phyloP scores from a whole-genome alignment of 2,329 filamentous ascomycete species.

The Botrytis porri region DNA sequence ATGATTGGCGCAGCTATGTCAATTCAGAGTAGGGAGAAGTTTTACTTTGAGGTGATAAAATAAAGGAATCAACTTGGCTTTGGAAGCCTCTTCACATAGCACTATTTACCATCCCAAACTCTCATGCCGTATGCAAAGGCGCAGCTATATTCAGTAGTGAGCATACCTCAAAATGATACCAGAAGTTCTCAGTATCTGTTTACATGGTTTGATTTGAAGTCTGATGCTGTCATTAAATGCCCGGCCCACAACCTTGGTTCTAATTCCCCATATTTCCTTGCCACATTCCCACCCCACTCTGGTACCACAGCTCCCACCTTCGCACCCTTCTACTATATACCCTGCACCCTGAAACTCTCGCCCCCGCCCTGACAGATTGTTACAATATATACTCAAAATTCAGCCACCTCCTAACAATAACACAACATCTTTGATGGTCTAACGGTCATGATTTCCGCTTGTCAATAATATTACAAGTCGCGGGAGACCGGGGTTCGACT shows the following conservation, averaged over 20 bases:
- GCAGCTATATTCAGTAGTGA: not conserved
- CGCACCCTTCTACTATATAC: too few species aligned
- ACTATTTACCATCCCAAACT: rapidly evolving
- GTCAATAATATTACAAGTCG: conserved; percentile 28
- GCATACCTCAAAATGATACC: not conserved
- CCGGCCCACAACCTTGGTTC: not conserved
- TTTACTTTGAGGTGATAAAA: rapidly evolving
- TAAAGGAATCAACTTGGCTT: not conserved
- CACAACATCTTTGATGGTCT: too few species aligned
- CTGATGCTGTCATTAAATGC: not conserved
- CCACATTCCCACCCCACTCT: not conserved
- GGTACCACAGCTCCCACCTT: too few species aligned
- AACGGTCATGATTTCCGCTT: conserved; percentile 26
- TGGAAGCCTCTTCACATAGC: not conserved
- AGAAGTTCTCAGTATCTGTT: not conserved
- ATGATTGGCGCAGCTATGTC: not conserved
- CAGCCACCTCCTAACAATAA: rapidly evolving
- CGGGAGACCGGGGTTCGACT: conserved; percentile 35
- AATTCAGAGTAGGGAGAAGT: not conserved
- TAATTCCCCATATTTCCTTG: not conserved
- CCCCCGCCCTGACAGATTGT: too few species aligned
- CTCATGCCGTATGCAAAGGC: not conserved
- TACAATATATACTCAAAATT: too few species aligned
- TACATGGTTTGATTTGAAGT: not conserved
- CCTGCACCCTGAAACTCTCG: too few species aligned